These are phyloP conservation scores for Rhododendron ferrugineum DNA, from an alignment of 148 eudicot genomes.

Conservation along the genomic window DNA sequence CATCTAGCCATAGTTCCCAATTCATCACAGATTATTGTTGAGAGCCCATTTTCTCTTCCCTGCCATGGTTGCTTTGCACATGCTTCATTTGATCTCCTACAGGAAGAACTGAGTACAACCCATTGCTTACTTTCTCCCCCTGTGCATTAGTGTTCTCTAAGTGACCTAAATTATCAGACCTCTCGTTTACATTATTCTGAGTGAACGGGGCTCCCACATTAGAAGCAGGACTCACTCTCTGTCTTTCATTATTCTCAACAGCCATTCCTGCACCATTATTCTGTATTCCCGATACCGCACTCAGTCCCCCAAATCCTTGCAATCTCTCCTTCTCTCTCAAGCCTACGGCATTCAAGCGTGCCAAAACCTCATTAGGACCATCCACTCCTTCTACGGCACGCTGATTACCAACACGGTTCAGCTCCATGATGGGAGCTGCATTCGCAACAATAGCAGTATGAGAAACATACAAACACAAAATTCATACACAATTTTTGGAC, in stretches of 20 bases:
- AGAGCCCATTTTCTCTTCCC: constrained; percentile 8
- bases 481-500: neutral
- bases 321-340: constrained; percentile 27
- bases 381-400: constrained; percentile 21
- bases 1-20: neutral
- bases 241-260: constrained; percentile 17
- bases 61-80: constrained; percentile 4
- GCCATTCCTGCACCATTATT: constrained; percentile 17
- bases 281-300: neutral
- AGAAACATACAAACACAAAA: neutral
- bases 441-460: constrained; percentile 1
- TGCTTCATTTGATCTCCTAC: constrained; percentile 9
- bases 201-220: neutral
- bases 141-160: neutral
- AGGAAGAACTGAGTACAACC: constrained; percentile 8
- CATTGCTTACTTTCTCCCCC: constrained; percentile 5
- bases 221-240: neutral
- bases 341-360: constrained; percentile 37
- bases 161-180: constrained; percentile 3
- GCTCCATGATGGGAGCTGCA: neutral
- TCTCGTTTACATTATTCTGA: constrained; percentile 9
- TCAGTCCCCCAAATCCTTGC: constrained; percentile 7
- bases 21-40: neutral
- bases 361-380: constrained; percentile 30
- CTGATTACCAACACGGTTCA: constrained; percentile 8